Conservation (phyloP, 2,329 filamentous ascomycete species). For the Dryadomyces sulphureus region DNA sequence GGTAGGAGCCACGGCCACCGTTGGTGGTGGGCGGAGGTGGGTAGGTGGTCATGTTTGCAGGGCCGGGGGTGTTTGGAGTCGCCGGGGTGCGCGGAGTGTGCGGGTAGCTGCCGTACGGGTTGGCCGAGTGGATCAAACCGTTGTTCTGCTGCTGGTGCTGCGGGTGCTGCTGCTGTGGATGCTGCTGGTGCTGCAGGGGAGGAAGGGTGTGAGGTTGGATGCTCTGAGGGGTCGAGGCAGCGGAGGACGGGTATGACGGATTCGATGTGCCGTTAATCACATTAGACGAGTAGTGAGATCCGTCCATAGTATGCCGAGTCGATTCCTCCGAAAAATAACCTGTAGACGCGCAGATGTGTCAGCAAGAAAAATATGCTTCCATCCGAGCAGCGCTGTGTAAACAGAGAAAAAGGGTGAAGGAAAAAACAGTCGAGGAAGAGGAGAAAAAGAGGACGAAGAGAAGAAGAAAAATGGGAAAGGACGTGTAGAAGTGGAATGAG, state of each 20-base stretch:
- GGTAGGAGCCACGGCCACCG: slow-evolving; percentile 34
- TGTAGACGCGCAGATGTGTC: background rate
- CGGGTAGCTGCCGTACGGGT: slow-evolving; percentile 40
- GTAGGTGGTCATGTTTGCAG: slow-evolving; percentile 38
- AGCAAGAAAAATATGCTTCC: background rate
- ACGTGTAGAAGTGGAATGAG: no score
- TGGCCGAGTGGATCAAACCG: slow-evolving; percentile 32
- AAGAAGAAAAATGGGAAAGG: no score
- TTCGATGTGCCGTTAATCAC: slow-evolving; percentile 17
- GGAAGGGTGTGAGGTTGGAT: slow-evolving; percentile 16
- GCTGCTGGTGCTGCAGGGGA: slow-evolving; percentile 26
- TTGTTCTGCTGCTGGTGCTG: slow-evolving; percentile 17
- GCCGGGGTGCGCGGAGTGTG: slow-evolving; percentile 48
- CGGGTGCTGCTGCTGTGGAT: slow-evolving; percentile 16
- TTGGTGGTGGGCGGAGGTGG: slow-evolving; percentile 28
- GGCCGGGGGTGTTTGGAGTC: slow-evolving; percentile 47
- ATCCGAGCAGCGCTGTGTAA: background rate
- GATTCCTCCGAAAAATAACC: background rate
- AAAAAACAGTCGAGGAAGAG: no score
- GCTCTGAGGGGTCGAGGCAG: slow-evolving; percentile 14
- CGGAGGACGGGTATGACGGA: slow-evolving; percentile 16
- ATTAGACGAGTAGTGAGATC: slow-evolving; percentile 16
- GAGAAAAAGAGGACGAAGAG: no score
- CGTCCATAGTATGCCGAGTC: slow-evolving; percentile 14
- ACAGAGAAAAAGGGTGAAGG: background rate